Conservation (phyloP, 345 rosid genomes). For the Melastoma malabathricum region DNA sequence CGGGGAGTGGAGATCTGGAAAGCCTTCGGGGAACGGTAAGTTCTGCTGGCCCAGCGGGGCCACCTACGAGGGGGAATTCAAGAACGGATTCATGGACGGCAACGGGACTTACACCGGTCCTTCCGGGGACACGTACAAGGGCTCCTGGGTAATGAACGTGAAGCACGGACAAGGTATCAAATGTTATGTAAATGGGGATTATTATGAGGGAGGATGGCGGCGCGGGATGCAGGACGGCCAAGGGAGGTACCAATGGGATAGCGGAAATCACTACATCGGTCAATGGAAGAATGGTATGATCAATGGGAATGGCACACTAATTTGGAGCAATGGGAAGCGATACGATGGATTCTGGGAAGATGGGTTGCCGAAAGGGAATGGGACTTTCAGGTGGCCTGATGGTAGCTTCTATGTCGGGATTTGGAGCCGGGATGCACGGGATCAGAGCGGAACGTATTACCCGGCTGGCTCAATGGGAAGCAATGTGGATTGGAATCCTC, state of each 20-base stretch:
- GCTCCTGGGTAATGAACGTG: conserved; percentile 85
- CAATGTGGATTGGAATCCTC: conserved; percentile 74
- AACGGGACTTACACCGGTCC: conserved; percentile 72
- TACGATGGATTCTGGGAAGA: conserved; percentile 94
- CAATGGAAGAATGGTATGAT: conserved; percentile 69
- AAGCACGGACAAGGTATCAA: conserved; percentile 70
- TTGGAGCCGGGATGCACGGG: conserved; percentile 77
- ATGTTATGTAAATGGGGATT: conserved; percentile 63
- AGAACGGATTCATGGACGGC: conserved; percentile 79
- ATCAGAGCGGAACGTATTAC: conserved; percentile 69
- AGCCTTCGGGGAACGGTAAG: conserved; percentile 65
- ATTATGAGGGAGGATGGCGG: conserved; percentile 83
- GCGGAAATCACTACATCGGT: conserved; percentile 62
- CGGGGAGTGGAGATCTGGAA: conserved; percentile 77
- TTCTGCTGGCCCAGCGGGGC: conserved; percentile 19
- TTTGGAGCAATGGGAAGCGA: conserved; percentile 72
- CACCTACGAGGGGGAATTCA: conserved; percentile 93
- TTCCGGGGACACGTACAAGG: conserved; percentile 55
- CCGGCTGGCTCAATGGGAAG: conserved; percentile 43
- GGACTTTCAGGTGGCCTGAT: conserved; percentile 57
- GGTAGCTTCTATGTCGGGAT: conserved; percentile 81
- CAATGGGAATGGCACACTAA: conserved; percentile 73
- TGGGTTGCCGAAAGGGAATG: conserved; percentile 77
- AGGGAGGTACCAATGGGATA: conserved; percentile 84
- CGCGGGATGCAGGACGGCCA: conserved; percentile 77